phyloP scores from a whole-genome alignment of 2,329 filamentous ascomycete genomes.

The Celoporthe dispersa region DNA sequence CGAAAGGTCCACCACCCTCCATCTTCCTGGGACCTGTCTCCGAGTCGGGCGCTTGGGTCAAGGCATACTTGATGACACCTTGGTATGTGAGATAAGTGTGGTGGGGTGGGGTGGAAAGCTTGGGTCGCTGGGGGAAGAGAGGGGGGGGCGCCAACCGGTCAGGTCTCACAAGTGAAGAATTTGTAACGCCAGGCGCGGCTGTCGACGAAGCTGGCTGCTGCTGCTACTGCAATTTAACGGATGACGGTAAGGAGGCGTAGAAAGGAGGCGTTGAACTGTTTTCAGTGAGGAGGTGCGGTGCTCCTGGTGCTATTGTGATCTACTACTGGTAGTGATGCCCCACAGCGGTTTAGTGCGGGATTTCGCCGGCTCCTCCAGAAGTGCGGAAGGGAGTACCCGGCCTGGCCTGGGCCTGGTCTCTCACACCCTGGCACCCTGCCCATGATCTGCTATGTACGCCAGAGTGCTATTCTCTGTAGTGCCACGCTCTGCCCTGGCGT shows the following conservation, averaged over 20 bases:
- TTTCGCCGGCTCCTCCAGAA: neutral
- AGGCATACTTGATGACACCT: neutral
- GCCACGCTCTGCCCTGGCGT: neutral
- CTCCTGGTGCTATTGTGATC: neutral
- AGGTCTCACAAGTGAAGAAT: neutral
- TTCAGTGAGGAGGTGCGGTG: neutral
- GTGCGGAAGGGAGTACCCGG: slow-evolving; percentile 19
- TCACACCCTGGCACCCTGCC: neutral
- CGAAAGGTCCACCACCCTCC: neutral
- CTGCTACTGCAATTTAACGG: neutral
- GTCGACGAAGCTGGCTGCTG: neutral
- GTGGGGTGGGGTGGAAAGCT: neutral
- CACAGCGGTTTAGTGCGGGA: slow-evolving; percentile 16
- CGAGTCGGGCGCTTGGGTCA: neutral
- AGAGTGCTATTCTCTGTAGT: neutral
- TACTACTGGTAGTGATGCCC: neutral
- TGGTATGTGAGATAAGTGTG: neutral
- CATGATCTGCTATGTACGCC: neutral
- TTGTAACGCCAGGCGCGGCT: slow-evolving; percentile 1
- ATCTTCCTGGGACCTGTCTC: neutral
- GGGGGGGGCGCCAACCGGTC: too few relatives aligned
- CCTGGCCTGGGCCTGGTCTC: slow-evolving; percentile 9
- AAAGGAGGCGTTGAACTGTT: neutral
- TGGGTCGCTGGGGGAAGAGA: neutral
- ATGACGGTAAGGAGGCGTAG: too few relatives aligned